Percentiles rank a stretch among this genome's conserved stretches.
phyloP scores from a whole-genome alignment of 1,139 yeast genomes.

The Magnusiomyces clavatus region DNA sequence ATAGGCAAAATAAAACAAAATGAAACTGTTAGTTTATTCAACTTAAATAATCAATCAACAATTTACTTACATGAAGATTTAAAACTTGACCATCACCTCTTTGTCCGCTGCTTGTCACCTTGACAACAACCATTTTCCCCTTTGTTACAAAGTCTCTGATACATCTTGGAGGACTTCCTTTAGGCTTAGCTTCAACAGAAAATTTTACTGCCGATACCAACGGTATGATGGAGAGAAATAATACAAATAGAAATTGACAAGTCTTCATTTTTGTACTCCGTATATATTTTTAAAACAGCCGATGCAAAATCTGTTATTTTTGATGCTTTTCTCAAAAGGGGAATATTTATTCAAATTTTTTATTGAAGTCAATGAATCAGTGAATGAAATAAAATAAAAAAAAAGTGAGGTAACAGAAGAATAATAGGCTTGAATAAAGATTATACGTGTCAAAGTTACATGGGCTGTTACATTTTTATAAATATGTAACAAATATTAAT shows the following conservation, averaged over 20 bases:
- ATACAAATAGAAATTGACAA: constrained; percentile 11
- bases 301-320: no score
- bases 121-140: constrained; percentile 80
- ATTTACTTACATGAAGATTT: constrained; percentile 34
- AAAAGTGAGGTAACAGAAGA: not conserved
- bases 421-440: not conserved
- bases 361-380: no score
- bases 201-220: constrained; percentile 29
- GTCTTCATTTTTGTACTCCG: constrained; percentile 2
- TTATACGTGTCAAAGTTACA: not conserved
- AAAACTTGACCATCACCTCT: constrained; percentile 81
- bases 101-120: constrained; percentile 62
- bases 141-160: constrained; percentile 82
- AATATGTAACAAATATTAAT: not conserved
- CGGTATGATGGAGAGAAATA: constrained; percentile 18
- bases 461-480: not conserved
- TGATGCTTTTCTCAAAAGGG: no score
- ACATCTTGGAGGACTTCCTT: constrained; percentile 46
- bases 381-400: not conserved
- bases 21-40: not conserved
- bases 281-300: no score
- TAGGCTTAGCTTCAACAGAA: constrained; percentile 28
- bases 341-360: no score
- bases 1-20: constrained; percentile 5
- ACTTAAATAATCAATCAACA: constrained; percentile 8